A percentile compares a stretch with the other conserved stretches of the same genome.
Evolutionary conservation across 495 filamentous ascomycete species (phyloP).

Genomic region (Talaromyces adpressus): DNA sequence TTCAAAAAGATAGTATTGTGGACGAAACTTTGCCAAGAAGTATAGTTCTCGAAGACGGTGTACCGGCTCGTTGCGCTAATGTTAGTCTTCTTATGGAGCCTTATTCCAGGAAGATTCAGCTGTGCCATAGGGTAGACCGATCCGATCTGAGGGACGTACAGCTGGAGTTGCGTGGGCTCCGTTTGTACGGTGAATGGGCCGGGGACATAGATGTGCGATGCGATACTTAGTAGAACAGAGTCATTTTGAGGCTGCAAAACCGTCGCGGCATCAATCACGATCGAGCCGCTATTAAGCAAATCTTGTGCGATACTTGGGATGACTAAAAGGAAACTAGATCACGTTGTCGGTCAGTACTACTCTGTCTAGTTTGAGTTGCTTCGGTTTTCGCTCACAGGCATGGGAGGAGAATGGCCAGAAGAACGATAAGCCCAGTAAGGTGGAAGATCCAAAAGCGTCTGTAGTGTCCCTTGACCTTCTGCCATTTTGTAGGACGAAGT

Average conservation of each 20-base stretch:
- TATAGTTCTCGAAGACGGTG: constrained; percentile 30
- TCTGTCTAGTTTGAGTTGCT: too few species aligned
- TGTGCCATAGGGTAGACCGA: constrained; percentile 18
- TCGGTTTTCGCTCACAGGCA: constrained; percentile 25
- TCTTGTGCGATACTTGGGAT: constrained; percentile 37
- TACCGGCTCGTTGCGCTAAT: constrained; percentile 24
- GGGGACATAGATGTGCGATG: constrained; percentile 15
- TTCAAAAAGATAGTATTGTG: constrained; percentile 14
- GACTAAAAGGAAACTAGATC: constrained; percentile 30
- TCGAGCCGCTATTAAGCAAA: constrained; percentile 30
- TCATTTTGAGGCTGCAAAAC: background rate
- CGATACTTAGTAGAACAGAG: background rate
- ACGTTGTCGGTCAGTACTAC: background rate
- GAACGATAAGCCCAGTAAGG: constrained; percentile 25
- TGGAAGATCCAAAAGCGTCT: constrained; percentile 38
- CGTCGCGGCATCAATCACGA: constrained; percentile 20
- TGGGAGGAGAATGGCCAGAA: constrained; percentile 38
- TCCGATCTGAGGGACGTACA: constrained; percentile 3
- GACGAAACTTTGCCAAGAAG: constrained; percentile 30
- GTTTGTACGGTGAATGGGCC: constrained; percentile 19
- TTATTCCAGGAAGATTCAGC: constrained; percentile 30
- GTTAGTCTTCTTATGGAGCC: constrained; percentile 26
- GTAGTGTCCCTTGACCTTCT: constrained; percentile 19
- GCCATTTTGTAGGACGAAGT: background rate
- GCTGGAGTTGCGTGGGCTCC: constrained; percentile 1